phyloP scores from a whole-genome alignment of 495 filamentous ascomycete species.

The Hypoxylon fragiforme region DNA sequence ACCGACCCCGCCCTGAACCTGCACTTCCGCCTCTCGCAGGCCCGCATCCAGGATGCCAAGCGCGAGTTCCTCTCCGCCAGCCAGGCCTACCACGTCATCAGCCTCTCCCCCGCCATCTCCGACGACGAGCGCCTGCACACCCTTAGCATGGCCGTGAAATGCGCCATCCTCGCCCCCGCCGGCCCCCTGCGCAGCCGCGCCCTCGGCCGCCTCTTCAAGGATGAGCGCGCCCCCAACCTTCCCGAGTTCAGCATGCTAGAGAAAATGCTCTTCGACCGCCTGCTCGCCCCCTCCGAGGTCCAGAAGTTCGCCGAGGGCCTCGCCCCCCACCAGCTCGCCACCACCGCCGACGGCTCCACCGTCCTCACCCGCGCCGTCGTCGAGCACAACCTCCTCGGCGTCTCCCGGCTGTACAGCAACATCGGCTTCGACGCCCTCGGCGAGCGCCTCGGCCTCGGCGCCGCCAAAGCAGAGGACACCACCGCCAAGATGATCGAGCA shows the following conservation, averaged over 20 bases:
- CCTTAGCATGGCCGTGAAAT: slow-evolving; percentile 85
- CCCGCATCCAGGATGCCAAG: slow-evolving; percentile 88
- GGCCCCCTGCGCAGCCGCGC: slow-evolving; percentile 80
- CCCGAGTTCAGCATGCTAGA: slow-evolving; percentile 88
- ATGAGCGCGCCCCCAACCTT: slow-evolving; percentile 76
- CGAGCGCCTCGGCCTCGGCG: slow-evolving; percentile 72
- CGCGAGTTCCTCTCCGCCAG: slow-evolving; percentile 89
- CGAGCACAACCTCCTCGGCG: slow-evolving; percentile 91
- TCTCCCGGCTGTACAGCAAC: slow-evolving; percentile 84
- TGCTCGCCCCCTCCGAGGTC: slow-evolving; percentile 79
- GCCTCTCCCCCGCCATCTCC: slow-evolving; percentile 71
- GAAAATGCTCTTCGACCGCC: slow-evolving; percentile 94
- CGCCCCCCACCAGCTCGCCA: slow-evolving; percentile 84
- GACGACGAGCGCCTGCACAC: slow-evolving; percentile 83
- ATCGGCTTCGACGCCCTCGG: slow-evolving; percentile 81
- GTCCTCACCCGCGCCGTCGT: slow-evolving; percentile 93
- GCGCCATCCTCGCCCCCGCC: slow-evolving; percentile 91
- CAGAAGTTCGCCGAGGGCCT: slow-evolving; percentile 80
- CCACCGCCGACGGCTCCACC: slow-evolving; percentile 84
- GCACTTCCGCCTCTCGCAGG: slow-evolving; percentile 87
- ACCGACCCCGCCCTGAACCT: slow-evolving; percentile 70
- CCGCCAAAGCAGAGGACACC: slow-evolving; percentile 84
- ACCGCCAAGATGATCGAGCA: slow-evolving; percentile 96
- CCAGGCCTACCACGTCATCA: slow-evolving; percentile 83
- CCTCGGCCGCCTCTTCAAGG: slow-evolving; percentile 86